Evolutionary conservation across 805 yeast genomes (phyloP).

Genomic region (Cyberlindnera mississippiensis): DNA sequence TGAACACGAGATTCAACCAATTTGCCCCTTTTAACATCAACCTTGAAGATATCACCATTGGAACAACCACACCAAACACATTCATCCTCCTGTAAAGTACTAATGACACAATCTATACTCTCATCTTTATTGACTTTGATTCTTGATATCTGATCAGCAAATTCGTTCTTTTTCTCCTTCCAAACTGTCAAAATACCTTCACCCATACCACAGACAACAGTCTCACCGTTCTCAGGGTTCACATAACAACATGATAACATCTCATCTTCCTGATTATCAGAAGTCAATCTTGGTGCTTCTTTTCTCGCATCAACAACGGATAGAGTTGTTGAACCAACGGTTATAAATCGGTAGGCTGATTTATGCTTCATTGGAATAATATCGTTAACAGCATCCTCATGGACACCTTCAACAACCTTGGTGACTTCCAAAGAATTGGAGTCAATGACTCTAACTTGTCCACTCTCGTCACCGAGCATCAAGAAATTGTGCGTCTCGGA

Average conservation of each 20-base stretch:
- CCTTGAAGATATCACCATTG: conserved; percentile 66
- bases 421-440: conserved; percentile 45
- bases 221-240: conserved; percentile 57
- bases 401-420: conserved; percentile 50
- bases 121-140: conserved; percentile 65
- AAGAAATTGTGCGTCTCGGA: conserved; percentile 38
- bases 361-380: conserved; percentile 65
- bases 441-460: conserved; percentile 61
- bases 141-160: conserved; percentile 75
- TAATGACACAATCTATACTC: conserved; percentile 63
- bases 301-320: conserved; percentile 76
- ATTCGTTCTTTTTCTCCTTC: conserved; percentile 66
- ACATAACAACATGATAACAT: conserved; percentile 70
- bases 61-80: conserved; percentile 77
- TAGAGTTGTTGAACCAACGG: conserved; percentile 79
- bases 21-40: conserved; percentile 61
- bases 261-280: conserved; percentile 94
- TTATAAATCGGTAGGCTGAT: conserved; percentile 73
- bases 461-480: conserved; percentile 63
- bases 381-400: conserved; percentile 75
- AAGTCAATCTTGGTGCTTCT: conserved; percentile 40
- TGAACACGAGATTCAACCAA: conserved; percentile 66
- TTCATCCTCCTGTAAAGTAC: conserved; percentile 39
- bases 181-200: conserved; percentile 87
- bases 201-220: conserved; percentile 80